These are phyloP conservation scores for Podospora sp. DNA, from an alignment of 495 filamentous ascomycete genomes.

Conservation along the genomic window DNA sequence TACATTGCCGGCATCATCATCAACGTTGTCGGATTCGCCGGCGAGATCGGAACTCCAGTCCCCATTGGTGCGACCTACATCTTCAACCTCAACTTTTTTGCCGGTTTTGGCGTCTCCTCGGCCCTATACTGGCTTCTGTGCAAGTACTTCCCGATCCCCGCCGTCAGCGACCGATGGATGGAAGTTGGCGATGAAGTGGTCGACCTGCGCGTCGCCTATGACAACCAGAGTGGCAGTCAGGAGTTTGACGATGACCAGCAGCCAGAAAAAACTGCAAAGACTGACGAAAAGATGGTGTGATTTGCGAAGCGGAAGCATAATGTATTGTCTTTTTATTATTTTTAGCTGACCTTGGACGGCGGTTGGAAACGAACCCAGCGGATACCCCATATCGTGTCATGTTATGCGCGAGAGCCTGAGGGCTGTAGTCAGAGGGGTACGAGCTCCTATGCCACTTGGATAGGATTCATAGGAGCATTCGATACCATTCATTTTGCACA, in stretches of 20 bases:
- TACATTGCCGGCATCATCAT: constrained; percentile 86
- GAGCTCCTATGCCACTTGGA: constrained; percentile 8
- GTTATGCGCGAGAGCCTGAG: not conserved
- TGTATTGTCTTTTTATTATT: not conserved
- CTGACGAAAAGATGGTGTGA: constrained; percentile 25
- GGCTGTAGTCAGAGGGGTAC: constrained; percentile 2
- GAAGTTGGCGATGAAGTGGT: constrained; percentile 73
- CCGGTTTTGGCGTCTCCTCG: constrained; percentile 72
- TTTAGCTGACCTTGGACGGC: constrained; percentile 9
- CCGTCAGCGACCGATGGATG: constrained; percentile 73
- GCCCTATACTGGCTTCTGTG: constrained; percentile 71
- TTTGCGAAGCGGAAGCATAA: not conserved
- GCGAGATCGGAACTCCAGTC: constrained; percentile 67
- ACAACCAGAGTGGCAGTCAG: constrained; percentile 29
- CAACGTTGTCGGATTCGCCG: constrained; percentile 92
- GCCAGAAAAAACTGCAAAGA: constrained; percentile 11
- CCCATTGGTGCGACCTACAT: constrained; percentile 83
- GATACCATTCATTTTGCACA: constrained; percentile 20
- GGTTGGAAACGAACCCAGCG: constrained; percentile 4
- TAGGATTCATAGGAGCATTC: constrained; percentile 4
- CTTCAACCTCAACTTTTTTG: constrained; percentile 90
- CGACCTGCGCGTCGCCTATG: constrained; percentile 54
- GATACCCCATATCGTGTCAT: constrained; percentile 1
- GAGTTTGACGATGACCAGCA: constrained; percentile 25
- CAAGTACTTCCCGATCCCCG: constrained; percentile 70